A percentile compares a stretch with the other conserved stretches of the same genome.
Conservation (phyloP, 192 early-diverging fungal species). For the Thamnidium elegans region DNA sequence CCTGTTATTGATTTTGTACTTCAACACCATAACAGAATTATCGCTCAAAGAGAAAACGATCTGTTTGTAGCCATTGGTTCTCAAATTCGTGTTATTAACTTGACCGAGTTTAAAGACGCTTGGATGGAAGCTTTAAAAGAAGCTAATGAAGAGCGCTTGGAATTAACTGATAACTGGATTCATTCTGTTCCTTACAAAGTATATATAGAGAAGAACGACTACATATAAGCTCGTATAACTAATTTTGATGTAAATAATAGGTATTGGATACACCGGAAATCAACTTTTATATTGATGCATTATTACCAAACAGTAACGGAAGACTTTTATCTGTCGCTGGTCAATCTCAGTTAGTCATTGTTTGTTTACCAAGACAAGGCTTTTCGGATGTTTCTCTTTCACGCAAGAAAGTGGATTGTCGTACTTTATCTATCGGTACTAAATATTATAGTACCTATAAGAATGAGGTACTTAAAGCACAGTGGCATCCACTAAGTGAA, state of each 20-base stretch:
- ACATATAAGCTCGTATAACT: neutral
- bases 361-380: conserved; percentile 52
- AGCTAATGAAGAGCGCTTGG: conserved; percentile 19
- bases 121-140: conserved; percentile 43
- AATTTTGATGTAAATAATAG: conserved; percentile 23
- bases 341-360: conserved; percentile 53
- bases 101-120: conserved; percentile 60
- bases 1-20: neutral
- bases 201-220: neutral
- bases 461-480: conserved; percentile 59
- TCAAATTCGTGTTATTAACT: conserved; percentile 57
- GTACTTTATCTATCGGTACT: conserved; percentile 27
- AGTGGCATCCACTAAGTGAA: conserved; percentile 80
- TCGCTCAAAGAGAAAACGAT: conserved; percentile 53
- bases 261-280: conserved; percentile 43
- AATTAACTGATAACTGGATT: conserved; percentile 33
- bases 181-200: conserved; percentile 24
- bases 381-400: conserved; percentile 30
- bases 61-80: conserved; percentile 58
- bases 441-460: conserved; percentile 20
- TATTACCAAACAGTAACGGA: conserved; percentile 55
- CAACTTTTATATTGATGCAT: conserved; percentile 57
- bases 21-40: conserved; percentile 8
- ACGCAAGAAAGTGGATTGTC: conserved; percentile 8
- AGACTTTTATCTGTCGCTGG: conserved; percentile 62